A percentile compares a stretch with the other conserved stretches of the same genome.
Evolutionary conservation across 768 basidiomycete genomes (phyloP).

Genomic region (Panus rudis): DNA sequence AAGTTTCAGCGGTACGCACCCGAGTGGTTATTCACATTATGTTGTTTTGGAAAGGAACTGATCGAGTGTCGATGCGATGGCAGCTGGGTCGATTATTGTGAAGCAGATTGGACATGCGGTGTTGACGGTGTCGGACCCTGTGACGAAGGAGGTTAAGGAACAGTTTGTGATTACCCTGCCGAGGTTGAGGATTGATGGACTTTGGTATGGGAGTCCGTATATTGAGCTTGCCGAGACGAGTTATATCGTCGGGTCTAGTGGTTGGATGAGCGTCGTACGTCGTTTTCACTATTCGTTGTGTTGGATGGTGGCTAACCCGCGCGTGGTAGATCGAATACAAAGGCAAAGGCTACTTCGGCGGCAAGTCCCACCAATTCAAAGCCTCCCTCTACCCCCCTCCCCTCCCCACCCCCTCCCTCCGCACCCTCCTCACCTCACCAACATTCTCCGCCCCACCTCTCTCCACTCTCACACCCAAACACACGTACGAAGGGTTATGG

Average conservation of each 20-base stretch:
- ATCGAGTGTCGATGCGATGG: background rate
- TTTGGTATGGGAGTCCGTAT: constrained; percentile 88
- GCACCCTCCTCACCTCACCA: too few relatives aligned
- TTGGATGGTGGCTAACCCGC: background rate
- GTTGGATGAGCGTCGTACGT: constrained; percentile 47
- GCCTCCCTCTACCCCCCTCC: constrained; percentile 59
- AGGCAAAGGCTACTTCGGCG: constrained; percentile 92
- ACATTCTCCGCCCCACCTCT: too few relatives aligned
- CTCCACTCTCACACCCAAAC: constrained; percentile 30
- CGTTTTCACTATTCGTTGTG: background rate
- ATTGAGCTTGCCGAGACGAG: constrained; percentile 84
- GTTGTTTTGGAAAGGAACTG: too few relatives aligned
- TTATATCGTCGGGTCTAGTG: constrained; percentile 65
- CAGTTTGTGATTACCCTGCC: constrained; percentile 90
- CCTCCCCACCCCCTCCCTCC: too few relatives aligned
- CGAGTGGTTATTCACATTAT: background rate
- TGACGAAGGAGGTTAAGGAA: constrained; percentile 50
- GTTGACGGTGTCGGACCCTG: constrained; percentile 57
- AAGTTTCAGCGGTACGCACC: constrained; percentile 63
- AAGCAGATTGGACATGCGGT: constrained; percentile 94
- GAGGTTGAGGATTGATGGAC: constrained; percentile 84
- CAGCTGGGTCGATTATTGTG: constrained; percentile 72
- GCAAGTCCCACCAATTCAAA: constrained; percentile 91
- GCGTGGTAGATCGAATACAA: constrained; percentile 71
- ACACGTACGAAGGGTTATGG: constrained; percentile 79